phyloP scores from a whole-genome alignment of 139 green algal genomes.

The Chlorella sorokiniana region DNA sequence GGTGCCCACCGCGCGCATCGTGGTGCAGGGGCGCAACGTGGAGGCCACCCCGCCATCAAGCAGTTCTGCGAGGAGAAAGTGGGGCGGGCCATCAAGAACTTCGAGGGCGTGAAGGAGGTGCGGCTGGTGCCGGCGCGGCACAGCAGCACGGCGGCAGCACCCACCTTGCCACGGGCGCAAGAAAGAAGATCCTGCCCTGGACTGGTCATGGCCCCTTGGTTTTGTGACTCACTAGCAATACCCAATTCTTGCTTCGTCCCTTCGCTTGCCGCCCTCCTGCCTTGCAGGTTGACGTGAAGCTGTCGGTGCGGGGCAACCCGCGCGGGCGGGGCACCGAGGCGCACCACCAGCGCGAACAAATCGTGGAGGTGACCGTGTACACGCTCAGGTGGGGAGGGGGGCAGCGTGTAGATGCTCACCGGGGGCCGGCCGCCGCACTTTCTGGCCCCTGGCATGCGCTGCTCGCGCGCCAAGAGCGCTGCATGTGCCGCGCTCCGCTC shows the following conservation, averaged over 20 bases:
- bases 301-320: conserved; percentile 68
- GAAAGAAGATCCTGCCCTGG: no score
- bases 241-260: no score
- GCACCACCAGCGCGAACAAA: conserved; percentile 55
- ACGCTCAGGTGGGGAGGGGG: conserved; percentile 45
- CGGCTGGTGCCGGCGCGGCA: no score
- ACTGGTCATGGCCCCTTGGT: no score
- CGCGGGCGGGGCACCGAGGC: conserved; percentile 60
- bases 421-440: no score
- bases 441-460: no score
- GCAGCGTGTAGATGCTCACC: no score
- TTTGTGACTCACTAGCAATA: background rate
- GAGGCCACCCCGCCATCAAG: conserved; percentile 76
- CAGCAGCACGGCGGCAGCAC: no score
- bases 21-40: conserved; percentile 67
- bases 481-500: background rate
- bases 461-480: no score
- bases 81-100: conserved; percentile 60
- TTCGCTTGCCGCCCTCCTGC: background rate
- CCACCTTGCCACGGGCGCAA: no score
- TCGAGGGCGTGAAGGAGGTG: conserved; percentile 64
- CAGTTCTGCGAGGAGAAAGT: conserved; percentile 75
- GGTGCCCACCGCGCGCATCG: conserved; percentile 49
- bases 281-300: conserved; percentile 63
- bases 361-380: conserved; percentile 77